Evolutionary conservation across 305 asterid species (phyloP).

Genomic region (Rubia peregrina): DNA sequence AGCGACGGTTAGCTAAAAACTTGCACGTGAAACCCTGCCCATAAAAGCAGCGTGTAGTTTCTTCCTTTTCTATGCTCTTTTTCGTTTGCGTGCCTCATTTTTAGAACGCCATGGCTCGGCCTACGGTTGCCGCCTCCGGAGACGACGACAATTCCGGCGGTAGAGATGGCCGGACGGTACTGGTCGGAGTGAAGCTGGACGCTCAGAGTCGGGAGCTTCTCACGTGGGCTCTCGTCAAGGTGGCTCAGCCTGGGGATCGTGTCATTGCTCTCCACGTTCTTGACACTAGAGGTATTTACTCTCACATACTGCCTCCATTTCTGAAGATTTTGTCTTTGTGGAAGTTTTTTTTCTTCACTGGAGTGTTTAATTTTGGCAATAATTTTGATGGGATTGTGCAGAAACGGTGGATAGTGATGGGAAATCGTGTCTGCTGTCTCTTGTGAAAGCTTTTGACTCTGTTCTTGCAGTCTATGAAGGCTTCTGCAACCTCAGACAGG

Average conservation of each 20-base stretch:
- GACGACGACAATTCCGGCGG: conserved; percentile 33
- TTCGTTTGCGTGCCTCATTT: neutral
- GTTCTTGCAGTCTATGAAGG: conserved; percentile 92
- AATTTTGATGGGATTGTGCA: conserved; percentile 29
- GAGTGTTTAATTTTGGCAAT: neutral
- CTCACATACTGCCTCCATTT: neutral
- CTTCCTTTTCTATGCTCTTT: neutral
- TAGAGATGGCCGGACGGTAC: conserved; percentile 53
- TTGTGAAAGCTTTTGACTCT: conserved; percentile 82
- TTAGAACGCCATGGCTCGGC: conserved; percentile 25
- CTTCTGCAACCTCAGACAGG: conserved; percentile 95
- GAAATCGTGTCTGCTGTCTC: conserved; percentile 67
- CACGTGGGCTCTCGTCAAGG: conserved; percentile 91
- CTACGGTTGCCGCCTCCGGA: conserved; percentile 31
- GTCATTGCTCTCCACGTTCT: conserved; percentile 91
- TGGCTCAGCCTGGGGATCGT: conserved; percentile 84
- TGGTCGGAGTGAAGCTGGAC: conserved; percentile 85
- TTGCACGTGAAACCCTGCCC: conserved; percentile 3
- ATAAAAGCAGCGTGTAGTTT: neutral
- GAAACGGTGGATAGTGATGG: conserved; percentile 91
- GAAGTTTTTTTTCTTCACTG: neutral
- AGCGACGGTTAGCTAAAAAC: conserved; percentile 14
- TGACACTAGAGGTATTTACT: conserved; percentile 47
- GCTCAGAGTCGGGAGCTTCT: conserved; percentile 67
- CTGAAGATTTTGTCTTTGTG: neutral